phyloP scores from a whole-genome alignment of 371 early-diverging fungal species.

The Blyttiomyces sp. region DNA sequence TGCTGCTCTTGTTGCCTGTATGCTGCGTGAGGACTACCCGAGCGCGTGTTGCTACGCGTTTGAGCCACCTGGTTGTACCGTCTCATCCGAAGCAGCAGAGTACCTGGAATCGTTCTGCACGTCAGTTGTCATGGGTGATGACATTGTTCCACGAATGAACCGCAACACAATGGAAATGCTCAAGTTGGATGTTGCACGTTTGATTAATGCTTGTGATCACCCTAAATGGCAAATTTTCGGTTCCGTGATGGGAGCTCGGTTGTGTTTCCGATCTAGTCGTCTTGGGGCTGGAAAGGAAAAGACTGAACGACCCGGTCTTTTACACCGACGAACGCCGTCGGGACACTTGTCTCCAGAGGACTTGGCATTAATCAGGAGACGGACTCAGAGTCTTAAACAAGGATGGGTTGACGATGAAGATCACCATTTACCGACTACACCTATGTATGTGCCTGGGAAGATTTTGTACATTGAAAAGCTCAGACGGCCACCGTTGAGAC shows the following conservation, averaged over 20 bases:
- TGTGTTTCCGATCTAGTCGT: slow-evolving; percentile 2
- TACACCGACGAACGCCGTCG: slow-evolving; percentile 19
- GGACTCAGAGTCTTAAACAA: slow-evolving; percentile 10
- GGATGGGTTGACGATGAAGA: slow-evolving; percentile 3
- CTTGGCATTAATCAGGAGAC: slow-evolving; percentile 6
- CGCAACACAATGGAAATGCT: slow-evolving; percentile 35
- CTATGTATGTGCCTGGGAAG: slow-evolving; percentile 34
- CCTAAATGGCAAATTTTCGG: slow-evolving; percentile 35
- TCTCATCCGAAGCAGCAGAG: slow-evolving; percentile 14
- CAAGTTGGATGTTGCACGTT: slow-evolving; percentile 29
- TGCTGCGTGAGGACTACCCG: slow-evolving; percentile 23
- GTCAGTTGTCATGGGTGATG: slow-evolving; percentile 36
- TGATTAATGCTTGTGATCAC: slow-evolving; percentile 23
- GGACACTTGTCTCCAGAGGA: slow-evolving; percentile 18
- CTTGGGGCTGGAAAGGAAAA: slow-evolving; percentile 3
- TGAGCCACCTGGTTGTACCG: slow-evolving; percentile 30
- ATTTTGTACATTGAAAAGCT: slow-evolving; percentile 41
- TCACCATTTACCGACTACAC: slow-evolving; percentile 10
- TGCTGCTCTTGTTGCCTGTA: slow-evolving; percentile 29
- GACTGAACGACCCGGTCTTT: slow-evolving; percentile 15
- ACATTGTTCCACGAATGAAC: slow-evolving; percentile 27
- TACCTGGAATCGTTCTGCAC: slow-evolving; percentile 35
- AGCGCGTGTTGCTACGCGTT: slow-evolving; percentile 31
- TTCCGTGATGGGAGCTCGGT: slow-evolving; percentile 22
- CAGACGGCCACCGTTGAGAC: slow-evolving; percentile 22